Base-by-base conservation (phyloP, 2,329 filamentous ascomycete species). In the Leptodontidium sp. region DNA sequence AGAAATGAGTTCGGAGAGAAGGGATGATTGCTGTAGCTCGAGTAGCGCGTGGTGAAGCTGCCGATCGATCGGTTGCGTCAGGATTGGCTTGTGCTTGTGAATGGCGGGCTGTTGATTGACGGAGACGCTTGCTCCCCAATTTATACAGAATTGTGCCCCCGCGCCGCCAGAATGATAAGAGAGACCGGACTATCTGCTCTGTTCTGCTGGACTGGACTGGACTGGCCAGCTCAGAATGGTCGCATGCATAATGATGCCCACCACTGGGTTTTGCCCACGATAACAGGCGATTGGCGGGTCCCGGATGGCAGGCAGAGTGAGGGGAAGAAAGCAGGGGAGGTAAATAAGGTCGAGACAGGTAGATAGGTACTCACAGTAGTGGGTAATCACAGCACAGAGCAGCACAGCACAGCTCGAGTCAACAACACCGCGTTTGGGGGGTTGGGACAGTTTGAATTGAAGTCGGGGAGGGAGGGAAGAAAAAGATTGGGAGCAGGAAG, bases 231-330 rank as follows among this genome's bases (percentile, higher is more conserved):
- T 64, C 45, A 43, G 35, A 52, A 64, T 24, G 43, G 61, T 40
- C 26, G 21, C 38, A 64, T 64, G 72, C 68, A 69, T 64, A 65
- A 70, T 64, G 66, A 68, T 70, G 64, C 62, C 59, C n/a, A 65
- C 29, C 43, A 55, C 62, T 61, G 58, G 64, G 43, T 32, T 61
- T 35, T 70, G 64, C 62, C 59, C n/a, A 59, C 70, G 72, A 73
- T 73, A 73, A 67, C 70, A 64, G 64, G 61, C 66, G 68, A 72
- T 72, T 72, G 70, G 72, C 68, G 68, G 68, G 65, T 53, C 65
- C 61, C 52, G 67, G 64, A 67, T 62, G 50, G 61, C 53, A 58
- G 24, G 50, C 50, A 43, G 11, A 45, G 58, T 57, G 71, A 70
- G 68, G 68, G 71, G 66, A 68, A 68, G 47, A 47, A n/a, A 15